Conservation (phyloP, 208 protist genomes). For the Spironucleus salmonicida region DNA sequence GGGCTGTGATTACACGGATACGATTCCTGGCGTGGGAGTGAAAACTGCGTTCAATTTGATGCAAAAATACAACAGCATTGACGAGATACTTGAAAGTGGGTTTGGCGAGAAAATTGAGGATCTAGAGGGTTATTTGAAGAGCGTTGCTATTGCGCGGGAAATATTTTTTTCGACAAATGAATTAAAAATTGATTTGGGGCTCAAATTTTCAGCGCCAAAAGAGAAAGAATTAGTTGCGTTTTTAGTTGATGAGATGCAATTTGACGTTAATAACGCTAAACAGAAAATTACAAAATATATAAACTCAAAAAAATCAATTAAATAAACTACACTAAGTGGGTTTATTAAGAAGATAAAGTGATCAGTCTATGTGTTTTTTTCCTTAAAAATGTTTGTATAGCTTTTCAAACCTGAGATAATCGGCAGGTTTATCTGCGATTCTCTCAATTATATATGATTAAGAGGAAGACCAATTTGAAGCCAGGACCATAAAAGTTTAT, state of each 20-base stretch:
- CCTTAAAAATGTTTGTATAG: too few species aligned
- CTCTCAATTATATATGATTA: too few species aligned
- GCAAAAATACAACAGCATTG: conserved; percentile 58
- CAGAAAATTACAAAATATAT: too few species aligned
- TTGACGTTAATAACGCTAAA: conserved; percentile 66
- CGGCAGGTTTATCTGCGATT: too few species aligned
- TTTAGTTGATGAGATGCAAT: conserved; percentile 84
- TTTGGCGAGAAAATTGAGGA: conserved; percentile 49
- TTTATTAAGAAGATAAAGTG: too few species aligned
- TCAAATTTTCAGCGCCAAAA: conserved; percentile 13
- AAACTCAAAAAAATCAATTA: too few species aligned
- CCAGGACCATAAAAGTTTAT: too few species aligned
- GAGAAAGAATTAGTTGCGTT: conserved; percentile 73
- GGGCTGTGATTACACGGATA: conserved; percentile 35
- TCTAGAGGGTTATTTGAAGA: conserved; percentile 53
- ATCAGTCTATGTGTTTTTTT: too few species aligned
- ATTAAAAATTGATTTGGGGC: not conserved
- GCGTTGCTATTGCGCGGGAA: conserved; percentile 61
- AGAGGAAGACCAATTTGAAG: too few species aligned
- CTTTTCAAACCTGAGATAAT: too few species aligned
- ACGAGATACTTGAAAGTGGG: conserved; percentile 71
- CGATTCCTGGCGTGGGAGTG: conserved; percentile 81
- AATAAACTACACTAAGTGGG: too few species aligned
- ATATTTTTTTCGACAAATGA: conserved; percentile 76
- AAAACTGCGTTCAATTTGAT: conserved; percentile 78